Conservation (phyloP, 2,329 filamentous ascomycete genomes). For the Epichloe gansuensis region DNA sequence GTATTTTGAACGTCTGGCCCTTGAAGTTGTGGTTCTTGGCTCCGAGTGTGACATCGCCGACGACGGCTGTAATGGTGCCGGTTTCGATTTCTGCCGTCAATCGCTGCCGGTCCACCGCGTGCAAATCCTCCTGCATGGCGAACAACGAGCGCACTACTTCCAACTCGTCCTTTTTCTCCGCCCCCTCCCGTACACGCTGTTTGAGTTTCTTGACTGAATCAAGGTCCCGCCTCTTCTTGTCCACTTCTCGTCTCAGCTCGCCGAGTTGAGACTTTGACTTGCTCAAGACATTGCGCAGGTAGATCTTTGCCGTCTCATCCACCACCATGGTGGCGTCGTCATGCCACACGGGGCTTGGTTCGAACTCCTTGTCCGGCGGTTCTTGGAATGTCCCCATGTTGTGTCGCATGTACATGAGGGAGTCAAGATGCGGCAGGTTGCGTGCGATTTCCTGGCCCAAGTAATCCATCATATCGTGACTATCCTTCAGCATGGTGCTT, state of each 20-base stretch:
- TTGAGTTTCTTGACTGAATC: constrained; percentile 64
- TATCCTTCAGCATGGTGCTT: constrained; percentile 62
- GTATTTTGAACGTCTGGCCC: constrained; percentile 97
- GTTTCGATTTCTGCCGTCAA: constrained; percentile 88
- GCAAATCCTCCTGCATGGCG: constrained; percentile 68
- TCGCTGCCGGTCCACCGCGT: constrained; percentile 71
- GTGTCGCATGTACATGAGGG: constrained; percentile 95
- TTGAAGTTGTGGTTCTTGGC: constrained; percentile 97
- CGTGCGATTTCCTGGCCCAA: constrained; percentile 71
- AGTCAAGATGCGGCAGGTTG: constrained; percentile 82
- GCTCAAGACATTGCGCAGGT: constrained; percentile 77
- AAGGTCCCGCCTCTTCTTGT: constrained; percentile 77
- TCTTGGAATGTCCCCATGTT: constrained; percentile 77
- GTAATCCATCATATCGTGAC: constrained; percentile 58
- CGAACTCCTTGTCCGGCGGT: constrained; percentile 73
- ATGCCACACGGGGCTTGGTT: constrained; percentile 93
- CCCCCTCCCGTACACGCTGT: constrained; percentile 67
- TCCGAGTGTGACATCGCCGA: constrained; percentile 85
- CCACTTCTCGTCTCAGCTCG: constrained; percentile 70
- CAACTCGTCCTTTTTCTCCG: constrained; percentile 80
- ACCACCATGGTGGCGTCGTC: constrained; percentile 80
- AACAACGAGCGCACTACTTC: constrained; percentile 77
- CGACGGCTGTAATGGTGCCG: constrained; percentile 77
- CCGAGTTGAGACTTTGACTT: constrained; percentile 80
- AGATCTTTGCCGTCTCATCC: constrained; percentile 80